phyloP scores from a whole-genome alignment of 805 yeast genomes.

The Monosporozyma servazzii region DNA sequence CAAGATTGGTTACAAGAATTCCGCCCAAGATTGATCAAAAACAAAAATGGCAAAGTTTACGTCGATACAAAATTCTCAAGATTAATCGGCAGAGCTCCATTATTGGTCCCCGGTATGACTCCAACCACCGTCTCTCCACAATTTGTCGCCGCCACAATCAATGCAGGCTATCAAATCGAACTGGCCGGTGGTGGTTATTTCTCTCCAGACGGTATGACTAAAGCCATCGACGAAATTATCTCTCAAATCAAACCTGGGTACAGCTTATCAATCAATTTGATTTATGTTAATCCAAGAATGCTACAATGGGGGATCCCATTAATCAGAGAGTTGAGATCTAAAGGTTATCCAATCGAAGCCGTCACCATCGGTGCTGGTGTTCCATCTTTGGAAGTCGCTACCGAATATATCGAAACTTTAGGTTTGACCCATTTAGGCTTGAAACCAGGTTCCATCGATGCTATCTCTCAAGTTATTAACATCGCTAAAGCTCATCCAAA shows the following conservation, averaged over 20 bases:
- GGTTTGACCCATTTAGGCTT: slow-evolving; percentile 91
- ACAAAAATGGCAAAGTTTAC: slow-evolving; percentile 59
- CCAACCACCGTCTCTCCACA: slow-evolving; percentile 95
- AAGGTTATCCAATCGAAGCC: slow-evolving; percentile 93
- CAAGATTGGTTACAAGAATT: slow-evolving; percentile 85
- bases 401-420: slow-evolving; percentile 87
- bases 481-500: slow-evolving; percentile 93
- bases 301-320: slow-evolving; percentile 98
- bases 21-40: slow-evolving; percentile 77
- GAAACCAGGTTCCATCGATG: slow-evolving; percentile 96
- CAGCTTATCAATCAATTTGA: slow-evolving; percentile 84
- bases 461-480: slow-evolving; percentile 74
- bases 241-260: slow-evolving; percentile 68
- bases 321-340: slow-evolving; percentile 76
- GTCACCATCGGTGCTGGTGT: slow-evolving; percentile 99
- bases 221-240: slow-evolving; percentile 69
- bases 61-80: slow-evolving; percentile 93
- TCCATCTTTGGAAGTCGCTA: slow-evolving; percentile 93
- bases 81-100: slow-evolving; percentile 87
- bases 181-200: slow-evolving; percentile 99
- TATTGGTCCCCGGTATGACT: slow-evolving; percentile 99
- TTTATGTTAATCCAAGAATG: slow-evolving; percentile 95
- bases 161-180: slow-evolving; percentile 96
- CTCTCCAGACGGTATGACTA: slow-evolving; percentile 56
- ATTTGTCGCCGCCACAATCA: slow-evolving; percentile 86